Evolutionary conservation across 805 yeast genomes (phyloP).

Genomic region (Wickerhamiella bombiphila): DNA sequence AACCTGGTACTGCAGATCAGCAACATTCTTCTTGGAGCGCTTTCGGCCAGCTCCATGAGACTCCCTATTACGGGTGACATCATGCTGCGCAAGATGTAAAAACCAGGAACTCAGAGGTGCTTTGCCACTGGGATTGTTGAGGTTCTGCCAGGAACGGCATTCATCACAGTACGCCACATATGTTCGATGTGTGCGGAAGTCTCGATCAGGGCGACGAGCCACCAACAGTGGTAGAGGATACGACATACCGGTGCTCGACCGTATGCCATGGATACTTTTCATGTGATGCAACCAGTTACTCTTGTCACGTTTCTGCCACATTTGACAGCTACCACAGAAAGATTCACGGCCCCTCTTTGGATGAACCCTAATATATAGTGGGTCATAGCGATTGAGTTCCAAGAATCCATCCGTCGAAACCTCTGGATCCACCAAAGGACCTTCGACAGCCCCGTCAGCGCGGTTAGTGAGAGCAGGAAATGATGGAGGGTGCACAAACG

Average conservation of each 20-base stretch:
- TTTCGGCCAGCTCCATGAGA: not conserved
- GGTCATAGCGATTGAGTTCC: slow-evolving; percentile 2
- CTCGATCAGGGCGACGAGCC: not conserved
- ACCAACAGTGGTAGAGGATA: slow-evolving; percentile 1
- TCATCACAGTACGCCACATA: slow-evolving; percentile 2
- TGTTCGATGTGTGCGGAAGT: not conserved
- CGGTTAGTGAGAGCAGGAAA: not conserved
- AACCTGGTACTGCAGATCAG: not conserved
- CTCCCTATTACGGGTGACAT: slow-evolving; percentile 1
- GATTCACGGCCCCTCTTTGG: not conserved
- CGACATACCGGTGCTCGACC: slow-evolving; percentile 1
- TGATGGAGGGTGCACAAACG: not conserved
- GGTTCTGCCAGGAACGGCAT: slow-evolving; percentile 3
- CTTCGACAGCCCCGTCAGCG: not conserved
- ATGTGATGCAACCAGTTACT: slow-evolving; percentile 4
- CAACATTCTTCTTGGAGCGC: not conserved
- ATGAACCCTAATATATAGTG: not conserved
- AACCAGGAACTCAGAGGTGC: slow-evolving; percentile 1
- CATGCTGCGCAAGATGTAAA: slow-evolving; percentile 1
- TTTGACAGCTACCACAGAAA: slow-evolving; percentile 3
- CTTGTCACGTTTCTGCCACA: slow-evolving; percentile 1
- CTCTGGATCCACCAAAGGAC: not conserved
- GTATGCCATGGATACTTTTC: slow-evolving; percentile 3
- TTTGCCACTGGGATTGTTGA: not conserved
- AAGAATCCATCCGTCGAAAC: not conserved